Percentiles rank a stretch among this genome's conserved stretches.
Evolutionary conservation across 1,284 basidiomycete genomes (phyloP).

Genomic region (Rhizoctonia solani): DNA sequence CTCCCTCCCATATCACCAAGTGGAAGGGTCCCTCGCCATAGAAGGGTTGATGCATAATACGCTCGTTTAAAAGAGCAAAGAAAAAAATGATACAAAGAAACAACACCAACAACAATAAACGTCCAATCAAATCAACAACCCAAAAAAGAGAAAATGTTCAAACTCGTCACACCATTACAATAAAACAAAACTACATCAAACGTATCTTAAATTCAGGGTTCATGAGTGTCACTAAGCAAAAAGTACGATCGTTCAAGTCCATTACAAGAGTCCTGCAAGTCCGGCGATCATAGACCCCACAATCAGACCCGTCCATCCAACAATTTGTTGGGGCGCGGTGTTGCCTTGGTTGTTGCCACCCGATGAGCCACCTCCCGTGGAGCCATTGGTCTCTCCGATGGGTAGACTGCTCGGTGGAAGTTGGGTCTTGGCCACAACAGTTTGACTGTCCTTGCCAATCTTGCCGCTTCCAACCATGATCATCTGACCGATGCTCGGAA

Average conservation of each 20-base stretch:
- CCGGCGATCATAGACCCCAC: background rate
- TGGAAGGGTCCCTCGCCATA: too few species aligned
- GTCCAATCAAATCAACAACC: too few species aligned
- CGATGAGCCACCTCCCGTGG: background rate
- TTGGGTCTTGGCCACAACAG: background rate
- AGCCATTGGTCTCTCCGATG: background rate
- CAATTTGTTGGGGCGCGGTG: background rate
- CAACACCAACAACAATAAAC: too few species aligned
- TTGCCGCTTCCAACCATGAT: constrained; percentile 79
- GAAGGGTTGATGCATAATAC: too few species aligned
- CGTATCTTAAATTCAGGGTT: too few species aligned
- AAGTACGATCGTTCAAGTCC: background rate
- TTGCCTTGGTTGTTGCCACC: background rate
- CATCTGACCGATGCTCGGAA: constrained; percentile 78
- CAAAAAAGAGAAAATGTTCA: too few species aligned
- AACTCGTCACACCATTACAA: too few species aligned
- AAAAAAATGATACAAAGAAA: too few species aligned
- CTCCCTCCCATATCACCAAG: too few species aligned
- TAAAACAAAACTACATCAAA: too few species aligned
- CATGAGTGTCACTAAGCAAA: too few species aligned
- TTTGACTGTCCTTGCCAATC: constrained; percentile 52
- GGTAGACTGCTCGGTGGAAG: constrained; percentile 17
- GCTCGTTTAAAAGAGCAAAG: too few species aligned
- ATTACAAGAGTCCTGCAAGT: background rate
- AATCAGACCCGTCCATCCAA: background rate